Evolutionary conservation across 331 rosid species (phyloP).

Genomic region (Dryas integrifolia): DNA sequence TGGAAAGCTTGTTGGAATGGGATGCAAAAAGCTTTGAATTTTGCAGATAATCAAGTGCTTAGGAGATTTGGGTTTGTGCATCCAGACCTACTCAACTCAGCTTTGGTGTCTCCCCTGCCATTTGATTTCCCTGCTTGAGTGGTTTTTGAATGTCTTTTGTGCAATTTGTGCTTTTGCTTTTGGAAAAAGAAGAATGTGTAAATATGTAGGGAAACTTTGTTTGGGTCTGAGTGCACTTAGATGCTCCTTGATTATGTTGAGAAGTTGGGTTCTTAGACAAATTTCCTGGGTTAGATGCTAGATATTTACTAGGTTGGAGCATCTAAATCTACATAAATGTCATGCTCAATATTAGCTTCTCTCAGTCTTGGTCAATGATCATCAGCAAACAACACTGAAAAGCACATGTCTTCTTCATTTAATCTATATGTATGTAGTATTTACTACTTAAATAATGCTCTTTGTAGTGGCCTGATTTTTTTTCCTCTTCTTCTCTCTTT

Average conservation of each 20-base stretch:
- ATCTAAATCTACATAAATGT: too few species aligned
- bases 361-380: too few species aligned
- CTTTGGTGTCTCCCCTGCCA: slow-evolving; percentile 40
- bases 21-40: slow-evolving; percentile 67
- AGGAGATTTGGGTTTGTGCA: slow-evolving; percentile 58
- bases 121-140: slow-evolving; percentile 49
- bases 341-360: too few species aligned
- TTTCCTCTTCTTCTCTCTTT: neutral
- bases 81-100: slow-evolving; percentile 43
- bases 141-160: neutral
- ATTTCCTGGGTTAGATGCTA: neutral
- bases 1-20: slow-evolving; percentile 79
- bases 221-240: neutral
- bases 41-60: slow-evolving; percentile 79
- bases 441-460: neutral
- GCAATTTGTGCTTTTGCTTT: neutral
- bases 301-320: too few species aligned
- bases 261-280: neutral
- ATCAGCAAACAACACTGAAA: too few species aligned
- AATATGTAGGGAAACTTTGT: neutral
- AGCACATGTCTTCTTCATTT: neutral
- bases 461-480: neutral
- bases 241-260: neutral
- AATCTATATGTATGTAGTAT: neutral
- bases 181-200: neutral